phyloP scores from a whole-genome alignment of 2,329 filamentous ascomycete genomes.

The Exophiala sp. region DNA sequence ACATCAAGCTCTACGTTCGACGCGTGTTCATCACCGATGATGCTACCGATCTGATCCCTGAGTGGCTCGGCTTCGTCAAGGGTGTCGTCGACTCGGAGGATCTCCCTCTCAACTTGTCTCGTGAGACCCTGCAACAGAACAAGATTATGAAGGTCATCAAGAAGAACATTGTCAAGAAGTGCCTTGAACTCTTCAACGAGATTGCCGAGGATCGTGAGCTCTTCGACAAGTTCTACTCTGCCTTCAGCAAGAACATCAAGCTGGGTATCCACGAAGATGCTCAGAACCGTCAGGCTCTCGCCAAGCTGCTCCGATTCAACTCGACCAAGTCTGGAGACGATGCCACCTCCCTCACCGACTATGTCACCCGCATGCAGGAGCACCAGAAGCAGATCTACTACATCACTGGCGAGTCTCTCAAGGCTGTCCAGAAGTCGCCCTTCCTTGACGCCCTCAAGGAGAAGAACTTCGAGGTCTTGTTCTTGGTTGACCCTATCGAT shows the following conservation, averaged over 20 bases:
- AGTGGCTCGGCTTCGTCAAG: slow-evolving; percentile 99
- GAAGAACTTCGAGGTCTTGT: slow-evolving; percentile 99
- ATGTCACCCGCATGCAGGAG: slow-evolving; percentile 98
- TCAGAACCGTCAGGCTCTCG: slow-evolving; percentile 86
- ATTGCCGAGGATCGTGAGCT: slow-evolving; percentile 99
- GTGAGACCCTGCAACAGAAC: slow-evolving; percentile 99
- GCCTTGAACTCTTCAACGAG: slow-evolving; percentile 97
- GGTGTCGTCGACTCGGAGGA: slow-evolving; percentile 99
- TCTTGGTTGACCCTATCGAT: slow-evolving; percentile 98
- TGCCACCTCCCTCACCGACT: slow-evolving; percentile 89
- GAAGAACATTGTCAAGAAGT: slow-evolving; percentile 99
- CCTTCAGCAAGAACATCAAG: slow-evolving; percentile 99
- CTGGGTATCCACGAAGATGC: slow-evolving; percentile 99
- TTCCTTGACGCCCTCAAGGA: slow-evolving; percentile 98
- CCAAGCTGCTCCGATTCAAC: slow-evolving; percentile 98
- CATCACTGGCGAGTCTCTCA: slow-evolving; percentile 99
- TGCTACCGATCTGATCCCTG: slow-evolving; percentile 95
- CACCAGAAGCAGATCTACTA: slow-evolving; percentile 99
- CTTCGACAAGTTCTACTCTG: slow-evolving; percentile 99
- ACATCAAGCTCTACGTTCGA: slow-evolving; percentile 99
- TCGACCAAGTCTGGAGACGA: slow-evolving; percentile 99
- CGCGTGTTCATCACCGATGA: slow-evolving; percentile 99
- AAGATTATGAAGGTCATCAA: slow-evolving; percentile 99
- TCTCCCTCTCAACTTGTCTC: slow-evolving; percentile 96
- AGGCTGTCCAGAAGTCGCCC: slow-evolving; percentile 94